These are phyloP conservation scores for Diaporthe sp. DNA, from an alignment of 2,329 filamentous ascomycete genomes.

Conservation along the genomic window DNA sequence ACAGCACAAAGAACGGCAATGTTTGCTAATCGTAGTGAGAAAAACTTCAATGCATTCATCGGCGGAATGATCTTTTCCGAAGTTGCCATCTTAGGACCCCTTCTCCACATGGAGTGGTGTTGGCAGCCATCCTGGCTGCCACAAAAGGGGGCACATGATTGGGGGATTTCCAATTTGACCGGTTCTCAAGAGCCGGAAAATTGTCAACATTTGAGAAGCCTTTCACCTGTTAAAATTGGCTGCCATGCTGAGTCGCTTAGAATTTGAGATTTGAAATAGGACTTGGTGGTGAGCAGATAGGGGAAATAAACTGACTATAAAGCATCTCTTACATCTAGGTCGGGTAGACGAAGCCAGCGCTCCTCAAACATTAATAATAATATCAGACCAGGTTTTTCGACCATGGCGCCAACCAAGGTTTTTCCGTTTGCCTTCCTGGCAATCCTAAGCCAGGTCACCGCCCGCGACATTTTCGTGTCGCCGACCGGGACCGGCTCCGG, in stretches of 20 bases:
- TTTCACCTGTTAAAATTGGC: background rate
- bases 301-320: background rate
- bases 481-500: conserved; percentile 57
- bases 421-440: background rate
- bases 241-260: background rate
- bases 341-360: background rate
- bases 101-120: conserved; percentile 9
- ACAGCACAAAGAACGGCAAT: background rate
- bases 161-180: conserved; percentile 23
- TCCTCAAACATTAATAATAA: background rate
- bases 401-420: conserved; percentile 2
- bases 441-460: background rate
- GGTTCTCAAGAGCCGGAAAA: background rate
- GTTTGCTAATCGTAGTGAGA: background rate
- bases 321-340: background rate
- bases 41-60: background rate
- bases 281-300: background rate
- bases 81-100: background rate
- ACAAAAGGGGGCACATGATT: background rate
- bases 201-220: conserved; percentile 9
- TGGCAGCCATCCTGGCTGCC: conserved; percentile 3
- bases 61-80: conserved; percentile 1
- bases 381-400: background rate
- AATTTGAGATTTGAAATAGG: background rate
- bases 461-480: conserved; percentile 60